phyloP scores from a whole-genome alignment of 179 eudicot genomes.

The Vitellaria paradoxa region DNA sequence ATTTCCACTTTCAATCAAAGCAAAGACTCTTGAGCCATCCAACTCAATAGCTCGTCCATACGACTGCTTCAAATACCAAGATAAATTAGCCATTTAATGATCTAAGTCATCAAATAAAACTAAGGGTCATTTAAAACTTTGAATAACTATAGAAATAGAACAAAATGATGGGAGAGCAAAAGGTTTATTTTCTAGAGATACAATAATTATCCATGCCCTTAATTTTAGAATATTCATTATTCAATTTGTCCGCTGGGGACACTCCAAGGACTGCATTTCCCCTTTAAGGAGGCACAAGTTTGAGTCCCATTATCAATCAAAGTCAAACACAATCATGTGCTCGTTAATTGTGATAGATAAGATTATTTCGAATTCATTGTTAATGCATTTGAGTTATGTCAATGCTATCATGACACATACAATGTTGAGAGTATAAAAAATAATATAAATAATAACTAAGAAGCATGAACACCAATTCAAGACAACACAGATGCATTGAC shows the following conservation, averaged over 20 bases:
- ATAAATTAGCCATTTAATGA: constrained; percentile 9
- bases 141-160: not conserved
- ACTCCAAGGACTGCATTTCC: no score
- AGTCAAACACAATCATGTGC: not conserved
- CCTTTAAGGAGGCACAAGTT: no score
- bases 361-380: not conserved
- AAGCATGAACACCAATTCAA: no score
- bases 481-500: no score
- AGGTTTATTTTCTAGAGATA: not conserved
- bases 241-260: no score
- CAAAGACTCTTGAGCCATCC: constrained; percentile 76
- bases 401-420: not conserved
- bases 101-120: constrained; percentile 11
- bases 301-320: no score
- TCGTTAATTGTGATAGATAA: not conserved
- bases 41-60: constrained; percentile 90
- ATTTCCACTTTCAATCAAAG: constrained; percentile 93
- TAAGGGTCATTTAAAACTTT: not conserved
- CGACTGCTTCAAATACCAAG: constrained; percentile 47
- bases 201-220: not conserved
- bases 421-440: not conserved
- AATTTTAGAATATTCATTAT: not conserved
- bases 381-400: not conserved
- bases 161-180: not conserved
- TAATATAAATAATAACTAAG: no score